phyloP scores from a whole-genome alignment of 306 rosid species.

The Vicia faba region DNA sequence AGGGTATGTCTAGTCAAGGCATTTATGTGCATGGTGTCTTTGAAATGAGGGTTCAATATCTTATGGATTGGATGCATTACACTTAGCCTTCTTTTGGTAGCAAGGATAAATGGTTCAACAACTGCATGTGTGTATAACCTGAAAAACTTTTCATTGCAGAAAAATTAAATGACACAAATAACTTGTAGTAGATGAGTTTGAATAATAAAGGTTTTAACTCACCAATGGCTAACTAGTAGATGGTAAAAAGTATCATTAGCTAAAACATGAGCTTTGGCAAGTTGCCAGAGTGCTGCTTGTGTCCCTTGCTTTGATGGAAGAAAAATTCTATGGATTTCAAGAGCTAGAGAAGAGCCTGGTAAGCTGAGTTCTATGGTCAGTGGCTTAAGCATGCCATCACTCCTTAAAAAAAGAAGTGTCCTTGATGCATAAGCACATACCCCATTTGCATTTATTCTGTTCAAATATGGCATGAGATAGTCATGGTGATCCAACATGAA shows the following conservation, averaged over 20 bases:
- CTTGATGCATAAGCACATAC: conserved; percentile 68
- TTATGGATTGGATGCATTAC: conserved; percentile 71
- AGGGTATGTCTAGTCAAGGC: conserved; percentile 56
- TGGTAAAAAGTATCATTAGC: conserved; percentile 68
- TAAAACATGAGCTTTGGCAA: conserved; percentile 73
- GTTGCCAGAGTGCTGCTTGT: conserved; percentile 77
- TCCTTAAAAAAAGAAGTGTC: conserved; percentile 61
- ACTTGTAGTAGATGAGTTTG: neutral
- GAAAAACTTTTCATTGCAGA: conserved; percentile 24
- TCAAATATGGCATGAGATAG: conserved; percentile 61
- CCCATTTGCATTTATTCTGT: conserved; percentile 53
- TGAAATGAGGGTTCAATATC: conserved; percentile 73
- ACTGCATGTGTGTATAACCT: conserved; percentile 79
- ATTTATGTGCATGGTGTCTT: conserved; percentile 69
- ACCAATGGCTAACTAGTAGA: conserved; percentile 79
- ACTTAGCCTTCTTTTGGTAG: conserved; percentile 74
- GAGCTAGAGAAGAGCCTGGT: conserved; percentile 34
- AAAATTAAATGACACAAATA: neutral
- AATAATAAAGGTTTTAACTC: conserved; percentile 36
- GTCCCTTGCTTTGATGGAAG: conserved; percentile 57
- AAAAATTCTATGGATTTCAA: conserved; percentile 43
- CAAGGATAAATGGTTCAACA: conserved; percentile 83
- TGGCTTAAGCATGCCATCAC: conserved; percentile 66
- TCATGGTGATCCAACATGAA: conserved; percentile 76
- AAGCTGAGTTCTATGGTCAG: conserved; percentile 72